Percentiles rank a stretch among this genome's conserved stretches.
These are phyloP conservation scores for Naegleria fowleri DNA, from an alignment of 208 protist species.

Conservation along the genomic window DNA sequence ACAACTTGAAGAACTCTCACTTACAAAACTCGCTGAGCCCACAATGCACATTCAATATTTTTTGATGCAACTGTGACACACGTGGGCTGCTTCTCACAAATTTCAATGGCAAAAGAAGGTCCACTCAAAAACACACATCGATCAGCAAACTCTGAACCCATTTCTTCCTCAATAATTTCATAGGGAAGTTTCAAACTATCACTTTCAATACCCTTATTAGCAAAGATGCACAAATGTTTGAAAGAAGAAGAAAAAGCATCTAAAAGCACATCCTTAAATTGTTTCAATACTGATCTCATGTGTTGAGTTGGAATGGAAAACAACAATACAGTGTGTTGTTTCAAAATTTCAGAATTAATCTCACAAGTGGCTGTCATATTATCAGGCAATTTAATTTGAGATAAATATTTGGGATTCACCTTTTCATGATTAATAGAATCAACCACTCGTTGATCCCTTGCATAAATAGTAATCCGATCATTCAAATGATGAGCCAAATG, in stretches of 20 bases:
- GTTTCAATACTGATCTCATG: not conserved
- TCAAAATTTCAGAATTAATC: not conserved
- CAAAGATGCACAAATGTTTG: not conserved
- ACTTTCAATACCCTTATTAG: conserved; percentile 9
- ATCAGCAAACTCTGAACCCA: not conserved
- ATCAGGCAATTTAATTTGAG: not conserved
- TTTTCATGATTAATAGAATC: not conserved
- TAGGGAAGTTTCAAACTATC: not conserved
- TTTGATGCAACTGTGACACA: conserved; percentile 59
- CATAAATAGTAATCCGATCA: not conserved
- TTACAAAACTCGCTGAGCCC: conserved; percentile 62
- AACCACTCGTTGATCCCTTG: not conserved
- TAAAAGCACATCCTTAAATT: not conserved
- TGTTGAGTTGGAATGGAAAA: conserved; percentile 6
- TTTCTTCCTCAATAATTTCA: not conserved
- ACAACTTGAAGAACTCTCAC: too few relatives aligned
- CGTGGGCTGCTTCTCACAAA: conserved; percentile 66
- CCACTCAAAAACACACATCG: conserved; percentile 57
- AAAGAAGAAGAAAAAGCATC: not conserved
- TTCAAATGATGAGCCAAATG: not conserved
- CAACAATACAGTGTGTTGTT: not conserved
- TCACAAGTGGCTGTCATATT: not conserved
- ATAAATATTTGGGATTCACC: not conserved
- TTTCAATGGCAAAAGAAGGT: conserved; percentile 76
- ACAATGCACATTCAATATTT: conserved; percentile 55